Evolutionary conservation across 2,329 filamentous ascomycete species (phyloP).

Genomic region (Cordyceps fumosorosea): DNA sequence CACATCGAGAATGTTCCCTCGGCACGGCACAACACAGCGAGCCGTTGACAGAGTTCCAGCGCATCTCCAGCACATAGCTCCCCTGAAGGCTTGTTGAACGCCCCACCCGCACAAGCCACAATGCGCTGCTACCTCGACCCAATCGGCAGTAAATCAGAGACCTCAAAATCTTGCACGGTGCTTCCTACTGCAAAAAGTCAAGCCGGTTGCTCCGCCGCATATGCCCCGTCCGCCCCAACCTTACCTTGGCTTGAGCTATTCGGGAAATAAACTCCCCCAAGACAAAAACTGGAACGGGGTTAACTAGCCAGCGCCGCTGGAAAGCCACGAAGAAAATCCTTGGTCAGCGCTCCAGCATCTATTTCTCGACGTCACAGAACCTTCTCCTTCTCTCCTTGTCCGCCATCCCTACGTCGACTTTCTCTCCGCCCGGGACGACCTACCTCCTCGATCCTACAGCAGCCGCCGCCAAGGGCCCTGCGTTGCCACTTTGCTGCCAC

Average conservation of each 20-base stretch:
- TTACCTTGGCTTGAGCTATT: not conserved
- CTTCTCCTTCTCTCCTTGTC: not conserved
- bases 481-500: not conserved
- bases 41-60: not conserved
- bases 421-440: not conserved
- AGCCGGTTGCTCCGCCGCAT: constrained; percentile 1
- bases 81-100: not conserved
- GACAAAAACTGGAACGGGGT: not conserved
- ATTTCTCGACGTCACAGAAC: constrained; percentile 2
- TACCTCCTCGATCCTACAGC: not conserved
- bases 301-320: not conserved
- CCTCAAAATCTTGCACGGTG: not conserved
- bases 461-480: not conserved
- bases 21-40: not conserved
- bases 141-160: too few relatives aligned
- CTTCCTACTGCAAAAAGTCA: constrained; percentile 4
- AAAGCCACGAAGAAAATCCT: not conserved
- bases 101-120: not conserved
- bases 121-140: not conserved
- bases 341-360: not conserved
- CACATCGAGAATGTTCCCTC: not conserved
- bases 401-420: not conserved
- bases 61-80: not conserved
- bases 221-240: not conserved
- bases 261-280: not conserved